Conservation (phyloP, 805 yeast species). For the Candida jianshihensis region DNA sequence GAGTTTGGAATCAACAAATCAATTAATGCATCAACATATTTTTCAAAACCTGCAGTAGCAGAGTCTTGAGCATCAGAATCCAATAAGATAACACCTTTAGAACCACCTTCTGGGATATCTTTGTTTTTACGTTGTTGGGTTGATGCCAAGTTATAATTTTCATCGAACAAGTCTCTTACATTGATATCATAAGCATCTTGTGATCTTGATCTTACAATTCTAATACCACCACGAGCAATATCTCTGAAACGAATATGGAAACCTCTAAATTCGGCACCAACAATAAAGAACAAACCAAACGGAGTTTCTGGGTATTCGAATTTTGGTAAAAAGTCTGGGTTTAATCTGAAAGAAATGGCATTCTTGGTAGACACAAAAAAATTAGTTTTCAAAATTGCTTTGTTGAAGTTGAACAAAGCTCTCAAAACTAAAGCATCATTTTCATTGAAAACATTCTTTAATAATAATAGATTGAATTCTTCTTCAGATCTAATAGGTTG, state of each 20-base stretch:
- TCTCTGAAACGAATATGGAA: constrained; percentile 96
- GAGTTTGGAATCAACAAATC: constrained; percentile 74
- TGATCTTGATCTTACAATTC: constrained; percentile 85
- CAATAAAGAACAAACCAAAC: constrained; percentile 90
- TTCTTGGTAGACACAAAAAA: constrained; percentile 91
- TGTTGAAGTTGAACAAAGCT: constrained; percentile 79
- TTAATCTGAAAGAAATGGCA: constrained; percentile 86
- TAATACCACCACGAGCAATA: constrained; percentile 96
- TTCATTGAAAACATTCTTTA: constrained; percentile 64
- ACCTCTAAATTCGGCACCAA: constrained; percentile 95
- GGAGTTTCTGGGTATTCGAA: constrained; percentile 90
- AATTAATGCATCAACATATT: constrained; percentile 85
- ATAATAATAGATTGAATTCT: constrained; percentile 65
- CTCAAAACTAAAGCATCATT: constrained; percentile 73
- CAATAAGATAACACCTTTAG: constrained; percentile 90
- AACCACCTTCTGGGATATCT: constrained; percentile 98
- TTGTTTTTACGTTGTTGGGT: constrained; percentile 96
- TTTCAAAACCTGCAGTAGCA: constrained; percentile 81
- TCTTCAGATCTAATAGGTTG: constrained; percentile 67
- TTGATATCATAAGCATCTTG: constrained; percentile 80
- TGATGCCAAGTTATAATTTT: constrained; percentile 89
- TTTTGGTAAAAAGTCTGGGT: constrained; percentile 78
- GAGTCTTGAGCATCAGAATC: constrained; percentile 65
- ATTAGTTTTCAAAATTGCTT: constrained; percentile 84
- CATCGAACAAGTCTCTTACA: constrained; percentile 86